A percentile compares a stretch with the other conserved stretches of the same genome.
Conservation (phyloP, 768 basidiomycete species). For the Mycena albidolilacea region DNA sequence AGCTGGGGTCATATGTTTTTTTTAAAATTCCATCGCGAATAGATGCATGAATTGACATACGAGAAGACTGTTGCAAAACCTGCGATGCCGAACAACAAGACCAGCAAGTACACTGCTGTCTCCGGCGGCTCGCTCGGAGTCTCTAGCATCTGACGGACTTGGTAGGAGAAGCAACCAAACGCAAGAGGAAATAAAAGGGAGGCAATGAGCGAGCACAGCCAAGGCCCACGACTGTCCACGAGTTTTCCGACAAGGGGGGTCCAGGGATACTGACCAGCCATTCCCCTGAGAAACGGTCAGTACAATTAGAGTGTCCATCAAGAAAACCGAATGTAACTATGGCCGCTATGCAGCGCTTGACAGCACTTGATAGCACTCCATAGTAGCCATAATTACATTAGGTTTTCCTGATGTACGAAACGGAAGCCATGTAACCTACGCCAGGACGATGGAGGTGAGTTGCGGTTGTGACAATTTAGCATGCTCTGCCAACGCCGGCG, state of each 20-base stretch:
- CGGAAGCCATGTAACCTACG: constrained; percentile 60
- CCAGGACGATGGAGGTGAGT: constrained; percentile 82
- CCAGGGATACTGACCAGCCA: constrained; percentile 87
- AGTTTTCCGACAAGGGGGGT: constrained; percentile 78
- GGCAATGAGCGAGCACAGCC: constrained; percentile 75
- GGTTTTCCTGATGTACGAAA: no score
- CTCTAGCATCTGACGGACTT: constrained; percentile 64
- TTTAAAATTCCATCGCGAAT: constrained; percentile 7
- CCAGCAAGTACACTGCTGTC: constrained; percentile 67
- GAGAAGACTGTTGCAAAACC: constrained; percentile 82
- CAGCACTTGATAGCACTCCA: no score
- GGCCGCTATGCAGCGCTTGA: no score
- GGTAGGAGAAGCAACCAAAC: constrained; percentile 74
- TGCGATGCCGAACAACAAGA: constrained; percentile 71
- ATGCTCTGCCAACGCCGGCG: constrained; percentile 71
- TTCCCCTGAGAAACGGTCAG: constrained; percentile 65
- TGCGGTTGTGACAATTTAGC: constrained; percentile 82
- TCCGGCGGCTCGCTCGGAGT: constrained; percentile 53
- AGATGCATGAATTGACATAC: constrained; percentile 58
- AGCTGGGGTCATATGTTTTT: constrained; percentile 49
- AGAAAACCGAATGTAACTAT: no score
- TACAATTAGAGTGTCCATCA: neutral
- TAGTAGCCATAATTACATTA: no score
- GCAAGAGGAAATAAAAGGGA: constrained; percentile 71
- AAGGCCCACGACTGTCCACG: constrained; percentile 78